phyloP scores from a whole-genome alignment of 192 early-diverging fungal genomes.

The Endogone sp. region DNA sequence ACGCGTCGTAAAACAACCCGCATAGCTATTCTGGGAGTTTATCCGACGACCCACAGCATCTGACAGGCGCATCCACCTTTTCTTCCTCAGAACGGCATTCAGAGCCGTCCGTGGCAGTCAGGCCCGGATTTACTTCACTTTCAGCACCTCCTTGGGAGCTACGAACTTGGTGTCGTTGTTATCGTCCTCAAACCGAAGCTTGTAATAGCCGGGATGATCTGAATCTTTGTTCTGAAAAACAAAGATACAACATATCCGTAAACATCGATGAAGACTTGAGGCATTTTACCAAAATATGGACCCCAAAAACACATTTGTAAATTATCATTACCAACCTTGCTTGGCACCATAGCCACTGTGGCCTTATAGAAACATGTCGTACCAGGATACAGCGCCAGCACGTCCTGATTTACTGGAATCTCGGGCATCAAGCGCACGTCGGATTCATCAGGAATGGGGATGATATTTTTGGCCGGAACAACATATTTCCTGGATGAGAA shows the following conservation, averaged over 20 bases:
- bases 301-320: neutral
- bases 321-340: constrained; percentile 45
- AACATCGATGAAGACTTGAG: neutral
- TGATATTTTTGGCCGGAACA: constrained; percentile 38
- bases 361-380: constrained; percentile 59
- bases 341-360: constrained; percentile 38
- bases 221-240: constrained; percentile 26
- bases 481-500: constrained; percentile 36
- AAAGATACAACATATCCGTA: neutral
- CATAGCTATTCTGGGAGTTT: too few species aligned
- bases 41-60: too few species aligned
- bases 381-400: constrained; percentile 48
- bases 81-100: too few species aligned
- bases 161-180: constrained; percentile 30
- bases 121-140: constrained; percentile 22
- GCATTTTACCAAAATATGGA: neutral
- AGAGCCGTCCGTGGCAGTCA: too few species aligned
- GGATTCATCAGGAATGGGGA: constrained; percentile 38
- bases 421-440: constrained; percentile 30
- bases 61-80: too few species aligned
- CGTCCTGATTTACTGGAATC: constrained; percentile 33
- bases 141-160: constrained; percentile 22
- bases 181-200: constrained; percentile 37
- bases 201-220: constrained; percentile 16
- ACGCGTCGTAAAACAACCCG: too few species aligned